These are phyloP conservation scores for Teratosphaeria pseudoeucalypti DNA, from an alignment of 2,329 filamentous ascomycete genomes.

Conservation along the genomic window DNA sequence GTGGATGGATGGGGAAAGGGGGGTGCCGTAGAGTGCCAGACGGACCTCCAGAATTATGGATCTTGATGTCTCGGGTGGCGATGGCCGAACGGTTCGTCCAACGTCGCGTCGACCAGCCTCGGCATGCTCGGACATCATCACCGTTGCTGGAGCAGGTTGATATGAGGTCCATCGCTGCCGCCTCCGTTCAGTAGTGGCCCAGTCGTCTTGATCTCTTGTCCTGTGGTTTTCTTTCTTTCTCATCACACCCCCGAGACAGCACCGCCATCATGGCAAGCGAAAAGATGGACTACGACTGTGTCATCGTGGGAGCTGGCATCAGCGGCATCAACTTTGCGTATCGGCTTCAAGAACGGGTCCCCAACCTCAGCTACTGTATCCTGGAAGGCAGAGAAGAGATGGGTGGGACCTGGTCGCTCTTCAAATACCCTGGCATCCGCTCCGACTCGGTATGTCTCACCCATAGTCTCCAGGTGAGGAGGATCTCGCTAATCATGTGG, in stretches of 20 bases:
- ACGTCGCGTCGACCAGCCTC: background rate
- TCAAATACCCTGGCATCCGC: constrained; percentile 56
- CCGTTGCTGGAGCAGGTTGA: background rate
- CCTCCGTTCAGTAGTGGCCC: background rate
- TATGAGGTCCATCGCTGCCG: background rate
- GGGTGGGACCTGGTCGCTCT: constrained; percentile 72
- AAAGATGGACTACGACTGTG: constrained; percentile 27
- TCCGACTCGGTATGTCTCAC: constrained; percentile 28
- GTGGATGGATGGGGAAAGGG: background rate
- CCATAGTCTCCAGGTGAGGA: background rate
- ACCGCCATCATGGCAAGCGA: background rate
- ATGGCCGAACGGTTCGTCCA: background rate
- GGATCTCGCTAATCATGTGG: background rate
- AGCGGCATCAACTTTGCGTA: constrained; percentile 68
- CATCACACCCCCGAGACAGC: background rate
- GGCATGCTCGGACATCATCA: background rate
- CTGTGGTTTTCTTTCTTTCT: background rate
- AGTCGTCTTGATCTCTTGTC: background rate
- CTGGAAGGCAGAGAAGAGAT: constrained; percentile 56
- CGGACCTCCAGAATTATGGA: background rate
- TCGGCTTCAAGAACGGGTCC: constrained; percentile 39
- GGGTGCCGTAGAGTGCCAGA: too few species aligned
- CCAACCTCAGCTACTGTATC: constrained; percentile 50
- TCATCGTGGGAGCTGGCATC: constrained; percentile 64
- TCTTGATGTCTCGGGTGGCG: background rate